phyloP scores from a whole-genome alignment of 2,329 filamentous ascomycete genomes.

The Xylariaceae sp. region DNA sequence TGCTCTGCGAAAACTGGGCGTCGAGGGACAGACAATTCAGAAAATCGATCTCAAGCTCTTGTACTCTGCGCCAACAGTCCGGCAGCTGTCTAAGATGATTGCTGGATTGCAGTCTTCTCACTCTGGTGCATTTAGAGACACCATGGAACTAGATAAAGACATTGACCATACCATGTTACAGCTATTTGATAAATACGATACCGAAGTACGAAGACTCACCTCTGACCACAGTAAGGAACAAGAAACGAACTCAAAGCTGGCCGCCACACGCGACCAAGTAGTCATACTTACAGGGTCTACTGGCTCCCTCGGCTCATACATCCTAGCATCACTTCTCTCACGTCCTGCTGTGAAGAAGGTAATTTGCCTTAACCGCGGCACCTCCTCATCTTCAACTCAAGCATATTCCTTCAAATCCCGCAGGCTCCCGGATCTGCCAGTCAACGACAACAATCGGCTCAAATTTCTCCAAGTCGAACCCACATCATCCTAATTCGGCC shows the following conservation, averaged over 20 bases:
- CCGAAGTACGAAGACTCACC: not conserved
- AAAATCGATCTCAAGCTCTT: not conserved
- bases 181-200: not conserved
- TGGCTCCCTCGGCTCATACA: conserved; percentile 23
- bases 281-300: conserved; percentile 20
- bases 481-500: conserved; percentile 27
- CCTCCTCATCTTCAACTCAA: not conserved
- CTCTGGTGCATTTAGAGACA: not conserved
- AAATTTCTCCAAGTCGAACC: conserved; percentile 28
- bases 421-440: not conserved
- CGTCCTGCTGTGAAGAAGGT: conserved; percentile 12
- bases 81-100: not conserved
- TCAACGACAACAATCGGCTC: conserved; percentile 15
- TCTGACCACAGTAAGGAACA: not conserved
- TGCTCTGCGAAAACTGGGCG: not conserved
- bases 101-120: not conserved
- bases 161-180: not conserved
- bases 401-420: conserved; percentile 13
- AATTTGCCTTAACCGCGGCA: conserved; percentile 18
- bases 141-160: not conserved
- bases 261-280: not conserved
- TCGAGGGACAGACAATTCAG: not conserved
- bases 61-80: not conserved
- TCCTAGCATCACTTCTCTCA: conserved; percentile 13
- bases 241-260: not conserved